These are phyloP conservation scores for Silene latifolia DNA, from an alignment of 148 eudicot species.

Conservation along the genomic window DNA sequence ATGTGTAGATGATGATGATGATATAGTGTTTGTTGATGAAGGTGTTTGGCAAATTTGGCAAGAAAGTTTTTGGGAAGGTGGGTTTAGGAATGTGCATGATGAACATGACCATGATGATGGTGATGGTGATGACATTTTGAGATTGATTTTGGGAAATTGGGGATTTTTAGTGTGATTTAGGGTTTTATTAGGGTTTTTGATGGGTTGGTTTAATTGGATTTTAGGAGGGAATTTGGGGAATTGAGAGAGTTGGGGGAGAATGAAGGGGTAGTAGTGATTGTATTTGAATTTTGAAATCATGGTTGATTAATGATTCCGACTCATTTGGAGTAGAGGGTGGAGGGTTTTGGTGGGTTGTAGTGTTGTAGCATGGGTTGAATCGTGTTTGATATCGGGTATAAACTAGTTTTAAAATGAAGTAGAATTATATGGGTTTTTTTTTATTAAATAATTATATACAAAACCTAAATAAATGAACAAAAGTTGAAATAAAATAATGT, in stretches of 20 bases:
- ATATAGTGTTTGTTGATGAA: conserved; percentile 19
- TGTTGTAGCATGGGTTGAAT: too few relatives aligned
- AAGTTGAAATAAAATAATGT: too few relatives aligned
- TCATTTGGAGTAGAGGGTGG: not conserved
- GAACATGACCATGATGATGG: conserved; percentile 62
- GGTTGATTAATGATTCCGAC: not conserved
- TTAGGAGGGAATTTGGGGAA: not conserved
- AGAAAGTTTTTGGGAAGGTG: conserved; percentile 40
- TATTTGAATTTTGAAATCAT: conserved; percentile 31
- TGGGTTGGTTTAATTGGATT: conserved; percentile 6
- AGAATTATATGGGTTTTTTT: too few relatives aligned
- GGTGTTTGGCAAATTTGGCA: conserved; percentile 63
- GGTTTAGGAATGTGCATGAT: conserved; percentile 78
- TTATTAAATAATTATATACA: too few relatives aligned
- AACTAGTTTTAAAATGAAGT: too few relatives aligned
- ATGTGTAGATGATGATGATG: conserved; percentile 30
- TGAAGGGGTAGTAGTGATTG: not conserved
- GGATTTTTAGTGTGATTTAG: not conserved
- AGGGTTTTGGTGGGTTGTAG: too few relatives aligned
- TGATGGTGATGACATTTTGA: not conserved
- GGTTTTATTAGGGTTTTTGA: conserved; percentile 34
- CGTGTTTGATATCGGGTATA: too few relatives aligned
- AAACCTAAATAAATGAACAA: too few relatives aligned
- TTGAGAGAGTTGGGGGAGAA: not conserved
- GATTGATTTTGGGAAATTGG: not conserved